Base-by-base conservation (phyloP, 257 asterid species). In the Linaria vulgaris region DNA sequence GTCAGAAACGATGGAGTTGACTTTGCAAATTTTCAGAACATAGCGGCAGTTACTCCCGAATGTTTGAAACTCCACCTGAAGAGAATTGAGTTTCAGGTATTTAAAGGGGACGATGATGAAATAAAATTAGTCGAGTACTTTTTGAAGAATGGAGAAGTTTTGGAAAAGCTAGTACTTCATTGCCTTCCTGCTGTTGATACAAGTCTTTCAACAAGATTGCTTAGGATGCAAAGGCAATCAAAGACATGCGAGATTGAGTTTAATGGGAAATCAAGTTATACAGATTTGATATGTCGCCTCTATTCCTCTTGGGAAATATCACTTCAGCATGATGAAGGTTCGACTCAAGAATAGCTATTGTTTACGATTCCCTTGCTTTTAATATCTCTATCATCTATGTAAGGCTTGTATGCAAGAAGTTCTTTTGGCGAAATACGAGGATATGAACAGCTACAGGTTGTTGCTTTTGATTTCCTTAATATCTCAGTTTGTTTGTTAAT, bases 41-140 rank as follows among this genome's bases (percentile, higher is more conserved):
- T 39, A 20, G 15, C 20, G 21, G 30, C 50, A 17, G 21, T 9
- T 16, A 31, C 63, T 8, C 63, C 63, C 5, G 30, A 5, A 34
- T 58, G 63, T 39, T 9, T 58, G 50, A 19, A 37, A 58, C 17
- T 12, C 39, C 34, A 12, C 6, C 5, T 58, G 27, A 58, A 19
- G 63, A 58, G 5, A 38, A 38, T 58, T 39, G 63, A 38, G 50
- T 38, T 58, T 58, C 11, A 31, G 63, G 50, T 17, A 22, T 58
- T 37, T 38, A 23, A 58, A 22, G 27, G 25, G 63, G 37, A 16
- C 19, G 49, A 43, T 13, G 63, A 58, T 20, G 63, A 58, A 34
- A 5, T 16, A 4, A 57, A 57, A 15, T 25, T 57, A 23, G 12
- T 37, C 8, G 45, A 57, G 38, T 57, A 57, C 48, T 37, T 57